Evolutionary conservation across 352 stramenopile species (phyloP).

Genomic region (Globisporangium camurandrum): DNA sequence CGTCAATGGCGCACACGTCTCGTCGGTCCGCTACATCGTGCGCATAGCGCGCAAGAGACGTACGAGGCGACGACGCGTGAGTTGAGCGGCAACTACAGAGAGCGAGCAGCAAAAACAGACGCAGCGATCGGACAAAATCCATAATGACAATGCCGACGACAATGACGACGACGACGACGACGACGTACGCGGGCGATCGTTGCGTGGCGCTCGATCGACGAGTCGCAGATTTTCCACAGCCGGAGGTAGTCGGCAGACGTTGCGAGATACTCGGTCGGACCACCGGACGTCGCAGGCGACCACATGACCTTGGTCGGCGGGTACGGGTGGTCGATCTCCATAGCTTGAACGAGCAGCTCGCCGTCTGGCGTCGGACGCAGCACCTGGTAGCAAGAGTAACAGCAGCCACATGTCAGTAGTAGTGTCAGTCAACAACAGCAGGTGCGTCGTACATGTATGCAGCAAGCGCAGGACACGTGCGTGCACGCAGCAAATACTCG

Average conservation of each 20-base stretch:
- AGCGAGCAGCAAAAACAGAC: neutral
- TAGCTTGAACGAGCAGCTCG: conserved; percentile 45
- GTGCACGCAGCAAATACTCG: too few relatives aligned
- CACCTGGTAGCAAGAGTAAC: conserved; percentile 23
- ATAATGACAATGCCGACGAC: neutral
- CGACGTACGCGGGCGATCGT: conserved; percentile 66
- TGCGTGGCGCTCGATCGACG: conserved; percentile 64
- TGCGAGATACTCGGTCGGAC: conserved; percentile 59
- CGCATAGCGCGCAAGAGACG: neutral
- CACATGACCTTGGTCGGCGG: conserved; percentile 86
- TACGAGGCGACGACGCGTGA: neutral
- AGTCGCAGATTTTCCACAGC: conserved; percentile 67
- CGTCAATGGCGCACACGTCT: conserved; percentile 96
- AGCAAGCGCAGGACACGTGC: neutral
- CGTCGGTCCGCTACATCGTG: conserved; percentile 54
- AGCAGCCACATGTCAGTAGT: neutral
- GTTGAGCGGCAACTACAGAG: neutral
- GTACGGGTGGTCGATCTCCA: conserved; percentile 82
- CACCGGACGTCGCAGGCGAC: conserved; percentile 47
- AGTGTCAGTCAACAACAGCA: too few relatives aligned
- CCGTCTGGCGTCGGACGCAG: conserved; percentile 46
- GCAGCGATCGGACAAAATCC: too few relatives aligned
- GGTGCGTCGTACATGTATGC: neutral
- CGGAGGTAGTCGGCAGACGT: conserved; percentile 82
- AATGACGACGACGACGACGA: too few relatives aligned